These are phyloP conservation scores for Pelargonium myrrhifolium DNA, from an alignment of 441 rosid species.

Conservation along the genomic window DNA sequence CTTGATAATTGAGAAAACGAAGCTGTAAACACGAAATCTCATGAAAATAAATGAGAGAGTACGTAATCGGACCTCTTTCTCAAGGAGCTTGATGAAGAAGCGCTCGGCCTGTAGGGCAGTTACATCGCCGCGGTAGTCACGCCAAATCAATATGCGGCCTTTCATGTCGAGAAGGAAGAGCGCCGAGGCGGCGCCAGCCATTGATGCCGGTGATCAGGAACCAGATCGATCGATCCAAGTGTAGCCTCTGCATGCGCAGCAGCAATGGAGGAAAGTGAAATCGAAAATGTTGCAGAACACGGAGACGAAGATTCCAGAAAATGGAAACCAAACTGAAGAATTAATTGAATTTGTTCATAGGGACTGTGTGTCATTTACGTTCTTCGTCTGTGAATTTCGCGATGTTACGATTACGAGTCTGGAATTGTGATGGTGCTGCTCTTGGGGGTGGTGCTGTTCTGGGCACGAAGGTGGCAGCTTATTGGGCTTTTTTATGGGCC, in stretches of 20 bases:
- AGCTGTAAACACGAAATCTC: background rate
- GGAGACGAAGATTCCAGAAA: background rate
- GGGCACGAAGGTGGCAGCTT: too few relatives aligned
- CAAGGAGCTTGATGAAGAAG: constrained; percentile 93
- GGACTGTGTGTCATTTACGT: too few relatives aligned
- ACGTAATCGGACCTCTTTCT: constrained; percentile 56
- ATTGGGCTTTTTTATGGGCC: too few relatives aligned
- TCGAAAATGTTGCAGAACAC: background rate
- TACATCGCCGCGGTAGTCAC: constrained; percentile 96
- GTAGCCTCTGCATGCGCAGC: background rate
- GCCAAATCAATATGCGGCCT: constrained; percentile 95
- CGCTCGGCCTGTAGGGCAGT: constrained; percentile 85
- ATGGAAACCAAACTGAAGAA: background rate
- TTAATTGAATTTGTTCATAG: background rate
- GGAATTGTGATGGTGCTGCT: too few relatives aligned
- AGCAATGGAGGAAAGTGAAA: background rate
- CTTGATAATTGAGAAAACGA: background rate
- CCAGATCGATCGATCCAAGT: background rate
- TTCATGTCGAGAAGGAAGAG: constrained; percentile 91
- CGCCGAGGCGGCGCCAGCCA: constrained; percentile 96
- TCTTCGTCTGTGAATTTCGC: too few relatives aligned
- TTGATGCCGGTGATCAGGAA: constrained; percentile 15
- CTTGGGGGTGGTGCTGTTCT: too few relatives aligned
- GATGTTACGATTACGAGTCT: too few relatives aligned
- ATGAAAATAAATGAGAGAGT: background rate